phyloP scores from a whole-genome alignment of 106 monocot genomes.

The Amphibolis antarctica region DNA sequence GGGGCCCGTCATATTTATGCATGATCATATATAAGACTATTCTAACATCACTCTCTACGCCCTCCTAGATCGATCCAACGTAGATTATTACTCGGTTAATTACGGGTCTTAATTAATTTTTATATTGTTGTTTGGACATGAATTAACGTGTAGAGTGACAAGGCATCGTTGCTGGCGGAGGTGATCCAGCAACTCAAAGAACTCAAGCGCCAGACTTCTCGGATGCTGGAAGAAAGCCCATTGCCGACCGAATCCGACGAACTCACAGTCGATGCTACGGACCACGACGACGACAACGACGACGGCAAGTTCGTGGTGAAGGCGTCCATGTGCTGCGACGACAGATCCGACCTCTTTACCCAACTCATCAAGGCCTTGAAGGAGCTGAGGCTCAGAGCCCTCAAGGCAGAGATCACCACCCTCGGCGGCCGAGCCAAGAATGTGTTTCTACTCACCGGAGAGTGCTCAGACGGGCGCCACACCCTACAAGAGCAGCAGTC shows the following conservation, averaged over 20 bases:
- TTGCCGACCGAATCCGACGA: slow-evolving; percentile 8
- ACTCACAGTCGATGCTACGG: background rate
- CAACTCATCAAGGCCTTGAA: slow-evolving; percentile 8
- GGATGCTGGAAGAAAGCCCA: background rate
- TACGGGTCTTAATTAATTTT: no score
- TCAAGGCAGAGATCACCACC: slow-evolving; percentile 9
- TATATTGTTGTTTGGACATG: no score
- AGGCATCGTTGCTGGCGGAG: slow-evolving; percentile 15
- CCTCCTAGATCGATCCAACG: no score
- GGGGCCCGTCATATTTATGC: no score
- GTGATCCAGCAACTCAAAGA: slow-evolving; percentile 12
- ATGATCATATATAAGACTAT: no score
- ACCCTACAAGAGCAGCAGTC: no score
- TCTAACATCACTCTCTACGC: no score
- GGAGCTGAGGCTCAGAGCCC: background rate
- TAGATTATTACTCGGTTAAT: no score
- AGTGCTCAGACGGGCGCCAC: no score
- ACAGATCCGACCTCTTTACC: slow-evolving; percentile 13
- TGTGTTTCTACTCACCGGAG: background rate
- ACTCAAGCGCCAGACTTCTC: background rate
- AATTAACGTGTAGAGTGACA: slow-evolving; percentile 9
- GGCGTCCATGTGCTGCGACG: slow-evolving; percentile 10
- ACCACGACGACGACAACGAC: background rate
- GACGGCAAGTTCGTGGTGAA: background rate
- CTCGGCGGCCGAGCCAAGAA: slow-evolving; percentile 4